Base-by-base conservation (phyloP, 2,329 filamentous ascomycete species). In the Shiraia sp. region DNA sequence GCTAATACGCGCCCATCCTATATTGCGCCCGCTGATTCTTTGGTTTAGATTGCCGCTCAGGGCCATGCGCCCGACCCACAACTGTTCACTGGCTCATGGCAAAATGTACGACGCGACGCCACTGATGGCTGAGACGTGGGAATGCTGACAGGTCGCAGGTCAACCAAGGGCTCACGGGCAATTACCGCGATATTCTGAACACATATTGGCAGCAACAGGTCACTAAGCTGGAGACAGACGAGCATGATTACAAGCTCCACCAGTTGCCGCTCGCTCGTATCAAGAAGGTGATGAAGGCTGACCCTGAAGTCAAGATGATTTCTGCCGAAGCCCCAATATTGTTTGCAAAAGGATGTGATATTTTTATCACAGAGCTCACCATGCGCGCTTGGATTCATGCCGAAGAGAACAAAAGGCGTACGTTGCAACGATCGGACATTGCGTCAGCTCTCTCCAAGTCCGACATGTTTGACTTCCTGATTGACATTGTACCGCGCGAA, bases 341-440 rank as follows among this genome's bases (percentile, higher is more conserved):
- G 10, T 99, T 99, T 63, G 93, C 93, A 36, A 99, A 99, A 72
- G 93, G 92, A 26, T 97, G 93, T 72, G 93, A 99, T 66, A 96
- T 97, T 65, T 99, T 99, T 75, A 99, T 99, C 65, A 96, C 91
- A 1, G 93, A 99, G 72, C 79, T 99, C 47, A 99, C 93, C 6
- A 99, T 99, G 93, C 89, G 93, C 52, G 93, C 93, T 32, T 99
- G 93, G 93, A 99, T 99, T 52, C 93, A 99, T 62, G 93, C 93
- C 12, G 93, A 99, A 68, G 93, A 99, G 73, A 99, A 99, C 76
- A 99, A 99, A 78, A 83, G 93, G 22, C 85, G 93, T 30, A 99
- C 93, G 1, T 77, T 99, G 28, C 93, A 99, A 72, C 84, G 93
- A 36, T 96, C 90, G 42, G 93, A 99, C 65, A 99, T 99, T 67